Percentiles rank a stretch among this genome's conserved stretches.
Conservation (phyloP, 169 alveolate genomes). For the Cryptosporidium ryanae region DNA sequence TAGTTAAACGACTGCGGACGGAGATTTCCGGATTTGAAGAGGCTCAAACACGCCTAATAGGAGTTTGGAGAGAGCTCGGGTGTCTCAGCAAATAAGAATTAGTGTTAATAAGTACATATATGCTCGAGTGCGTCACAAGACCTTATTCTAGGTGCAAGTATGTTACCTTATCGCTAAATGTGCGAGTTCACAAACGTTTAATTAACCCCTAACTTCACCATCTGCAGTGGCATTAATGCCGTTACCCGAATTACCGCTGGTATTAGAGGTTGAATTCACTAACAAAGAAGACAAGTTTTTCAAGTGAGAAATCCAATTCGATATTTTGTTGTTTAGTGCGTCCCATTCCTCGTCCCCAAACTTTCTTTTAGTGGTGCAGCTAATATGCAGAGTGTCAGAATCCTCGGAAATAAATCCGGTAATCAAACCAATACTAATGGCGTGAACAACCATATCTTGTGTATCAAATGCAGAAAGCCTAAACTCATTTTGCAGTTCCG, state of each 20-base stretch:
- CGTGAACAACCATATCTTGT: constrained; percentile 61
- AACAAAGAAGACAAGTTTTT: constrained; percentile 17
- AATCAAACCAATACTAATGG: constrained; percentile 67
- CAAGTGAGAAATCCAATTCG: constrained; percentile 38
- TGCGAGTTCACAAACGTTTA: too few species aligned
- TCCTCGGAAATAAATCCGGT: constrained; percentile 55
- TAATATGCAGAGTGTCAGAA: constrained; percentile 35
- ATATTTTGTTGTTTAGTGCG: constrained; percentile 18
- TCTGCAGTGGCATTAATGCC: not conserved
- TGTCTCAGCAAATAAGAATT: too few species aligned
- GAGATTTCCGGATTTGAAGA: too few species aligned
- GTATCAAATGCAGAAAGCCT: constrained; percentile 63
- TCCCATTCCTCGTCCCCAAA: constrained; percentile 71
- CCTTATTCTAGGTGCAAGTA: too few species aligned
- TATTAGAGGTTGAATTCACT: not conserved
- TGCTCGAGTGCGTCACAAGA: too few species aligned
- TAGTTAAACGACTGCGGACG: too few species aligned
- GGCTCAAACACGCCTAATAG: too few species aligned
- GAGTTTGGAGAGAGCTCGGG: too few species aligned
- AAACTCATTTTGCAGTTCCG: constrained; percentile 55
- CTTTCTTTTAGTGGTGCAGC: constrained; percentile 50
- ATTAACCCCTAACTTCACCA: not conserved
- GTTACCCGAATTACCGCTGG: not conserved
- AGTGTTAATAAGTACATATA: too few species aligned
- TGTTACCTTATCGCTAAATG: too few species aligned